Evolutionary conservation across 176 grass and related monocot genomes (phyloP).

Genomic region (Oryza meridionalis): DNA sequence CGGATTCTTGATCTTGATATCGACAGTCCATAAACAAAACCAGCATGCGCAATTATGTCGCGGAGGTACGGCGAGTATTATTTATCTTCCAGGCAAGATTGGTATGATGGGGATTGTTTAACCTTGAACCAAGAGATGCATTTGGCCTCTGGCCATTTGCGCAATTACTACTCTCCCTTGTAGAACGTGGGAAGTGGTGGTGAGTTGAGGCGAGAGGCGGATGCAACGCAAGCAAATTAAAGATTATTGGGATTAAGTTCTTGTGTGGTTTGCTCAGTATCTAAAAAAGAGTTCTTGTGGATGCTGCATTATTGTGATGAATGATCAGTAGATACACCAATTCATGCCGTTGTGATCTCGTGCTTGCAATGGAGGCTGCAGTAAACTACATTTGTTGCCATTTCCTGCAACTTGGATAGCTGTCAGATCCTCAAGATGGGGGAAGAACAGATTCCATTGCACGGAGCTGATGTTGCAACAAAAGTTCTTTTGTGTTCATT

Average conservation of each 20-base stretch:
- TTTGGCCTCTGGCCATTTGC: conserved; percentile 41
- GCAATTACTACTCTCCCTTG: conserved; percentile 35
- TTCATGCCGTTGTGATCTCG: conserved; percentile 44
- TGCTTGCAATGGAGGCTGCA: conserved; percentile 59
- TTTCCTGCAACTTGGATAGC: conserved; percentile 46
- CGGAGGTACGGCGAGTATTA: conserved; percentile 26
- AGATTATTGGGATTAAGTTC: conserved; percentile 33
- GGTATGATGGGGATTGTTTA: conserved; percentile 41
- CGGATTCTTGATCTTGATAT: conserved; percentile 54
- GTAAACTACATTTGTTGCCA: conserved; percentile 41
- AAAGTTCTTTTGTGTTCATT: conserved; percentile 25
- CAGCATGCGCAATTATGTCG: conserved; percentile 52
- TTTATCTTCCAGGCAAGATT: conserved; percentile 44
- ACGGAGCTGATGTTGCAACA: not conserved
- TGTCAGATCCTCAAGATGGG: conserved; percentile 39
- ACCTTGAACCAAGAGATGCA: conserved; percentile 9
- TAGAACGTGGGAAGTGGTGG: conserved; percentile 73
- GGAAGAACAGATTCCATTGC: conserved; percentile 33
- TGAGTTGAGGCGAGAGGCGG: conserved; percentile 36
- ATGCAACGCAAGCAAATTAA: conserved; percentile 5
- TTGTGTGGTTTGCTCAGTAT: conserved; percentile 24
- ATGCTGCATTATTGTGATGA: conserved; percentile 24
- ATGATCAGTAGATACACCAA: conserved; percentile 27
- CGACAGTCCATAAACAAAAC: conserved; percentile 48
- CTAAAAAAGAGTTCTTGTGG: not conserved